Evolutionary conservation across 2,329 filamentous ascomycete genomes (phyloP).

Genomic region (Phyllachora maydis): DNA sequence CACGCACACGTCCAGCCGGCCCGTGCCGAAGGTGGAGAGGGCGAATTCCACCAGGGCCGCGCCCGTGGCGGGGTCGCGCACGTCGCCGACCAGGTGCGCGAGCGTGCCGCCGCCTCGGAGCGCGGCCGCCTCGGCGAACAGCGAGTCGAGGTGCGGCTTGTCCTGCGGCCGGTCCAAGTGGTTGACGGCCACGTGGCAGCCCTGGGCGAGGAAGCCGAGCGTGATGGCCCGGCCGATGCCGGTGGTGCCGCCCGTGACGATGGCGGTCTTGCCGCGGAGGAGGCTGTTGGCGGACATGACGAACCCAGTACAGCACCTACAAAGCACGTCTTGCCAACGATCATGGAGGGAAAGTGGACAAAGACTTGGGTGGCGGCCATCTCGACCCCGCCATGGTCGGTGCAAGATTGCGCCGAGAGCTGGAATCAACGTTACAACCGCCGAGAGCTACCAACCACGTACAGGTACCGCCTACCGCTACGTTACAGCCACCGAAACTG

Average conservation of each 20-base stretch:
- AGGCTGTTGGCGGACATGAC: conserved; percentile 28
- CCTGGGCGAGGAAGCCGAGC: conserved; percentile 57
- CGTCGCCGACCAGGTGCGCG: conserved; percentile 54
- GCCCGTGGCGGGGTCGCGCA: conserved; percentile 54
- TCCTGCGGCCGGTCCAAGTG: conserved; percentile 43
- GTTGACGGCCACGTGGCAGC: conserved; percentile 62
- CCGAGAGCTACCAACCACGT: too few relatives aligned
- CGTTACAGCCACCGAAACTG: too few relatives aligned
- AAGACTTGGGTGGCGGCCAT: too few relatives aligned
- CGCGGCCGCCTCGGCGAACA: conserved; percentile 26
- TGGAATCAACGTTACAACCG: too few relatives aligned
- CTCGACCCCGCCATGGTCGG: too few relatives aligned
- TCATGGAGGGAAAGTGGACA: too few relatives aligned
- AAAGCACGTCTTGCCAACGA: too few relatives aligned
- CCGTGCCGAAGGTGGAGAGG: conserved; percentile 33
- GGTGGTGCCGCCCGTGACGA: conserved; percentile 72
- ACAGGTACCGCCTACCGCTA: too few relatives aligned
- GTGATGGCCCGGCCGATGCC: conserved; percentile 77
- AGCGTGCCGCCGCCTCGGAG: conserved; percentile 28
- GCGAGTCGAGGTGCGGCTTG: conserved; percentile 26
- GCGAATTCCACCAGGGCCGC: conserved; percentile 43
- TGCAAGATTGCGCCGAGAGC: too few relatives aligned
- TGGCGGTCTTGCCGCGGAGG: conserved; percentile 55
- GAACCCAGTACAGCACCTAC: too few relatives aligned
- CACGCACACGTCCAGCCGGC: conserved; percentile 55